Conservation (phyloP, 2,329 filamentous ascomycete species). For the Colletotrichum somersetense region DNA sequence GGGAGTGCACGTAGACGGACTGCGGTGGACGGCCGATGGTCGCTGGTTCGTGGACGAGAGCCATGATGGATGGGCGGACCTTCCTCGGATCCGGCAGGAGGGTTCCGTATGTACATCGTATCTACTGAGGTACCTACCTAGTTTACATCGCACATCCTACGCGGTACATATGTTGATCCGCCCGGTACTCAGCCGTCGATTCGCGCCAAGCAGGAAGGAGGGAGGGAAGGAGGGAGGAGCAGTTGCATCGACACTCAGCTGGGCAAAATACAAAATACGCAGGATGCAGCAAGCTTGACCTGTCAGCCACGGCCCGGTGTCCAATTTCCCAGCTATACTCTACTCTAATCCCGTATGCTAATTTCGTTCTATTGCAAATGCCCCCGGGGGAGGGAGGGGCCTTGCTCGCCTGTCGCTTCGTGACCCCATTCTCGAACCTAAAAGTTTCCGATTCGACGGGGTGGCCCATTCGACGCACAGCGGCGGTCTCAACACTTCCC, state of each 20-base stretch:
- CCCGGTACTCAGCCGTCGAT: background rate
- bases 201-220: background rate
- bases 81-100: too few relatives aligned
- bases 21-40: too few relatives aligned
- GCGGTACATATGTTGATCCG: too few relatives aligned
- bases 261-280: background rate
- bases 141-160: too few relatives aligned
- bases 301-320: background rate
- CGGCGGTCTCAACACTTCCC: too few relatives aligned
- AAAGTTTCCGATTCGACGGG: background rate
- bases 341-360: background rate
- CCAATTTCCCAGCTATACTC: background rate
- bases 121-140: too few relatives aligned
- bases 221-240: background rate
- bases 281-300: constrained; percentile 1
- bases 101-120: too few relatives aligned
- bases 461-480: too few relatives aligned
- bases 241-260: background rate
- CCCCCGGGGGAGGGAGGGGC: background rate
- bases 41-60: too few relatives aligned
- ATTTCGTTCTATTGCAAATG: background rate
- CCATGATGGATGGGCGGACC: constrained; percentile 10
- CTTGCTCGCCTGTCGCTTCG: background rate
- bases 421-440: background rate
- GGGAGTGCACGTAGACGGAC: too few relatives aligned